Conservation (phyloP, 2,329 filamentous ascomycete genomes). For the Trichoderma cornu-damae region DNA sequence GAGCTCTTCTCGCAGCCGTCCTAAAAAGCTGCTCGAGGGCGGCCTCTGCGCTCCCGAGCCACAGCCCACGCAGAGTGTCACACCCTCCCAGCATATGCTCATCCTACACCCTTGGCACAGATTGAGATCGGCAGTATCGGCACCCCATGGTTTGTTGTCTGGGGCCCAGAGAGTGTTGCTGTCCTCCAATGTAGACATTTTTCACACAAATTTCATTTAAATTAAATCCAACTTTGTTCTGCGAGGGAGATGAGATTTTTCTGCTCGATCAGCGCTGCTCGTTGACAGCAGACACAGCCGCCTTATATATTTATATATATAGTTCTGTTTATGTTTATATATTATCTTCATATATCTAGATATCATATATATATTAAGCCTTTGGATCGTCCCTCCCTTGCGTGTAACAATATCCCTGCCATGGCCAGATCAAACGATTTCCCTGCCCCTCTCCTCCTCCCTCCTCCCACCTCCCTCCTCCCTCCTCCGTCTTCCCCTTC, state of each 20-base stretch:
- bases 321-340: too few relatives aligned
- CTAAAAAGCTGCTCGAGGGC: conserved; percentile 5
- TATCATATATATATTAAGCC: too few relatives aligned
- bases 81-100: conserved; percentile 4
- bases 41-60: not conserved
- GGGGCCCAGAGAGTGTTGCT: not conserved
- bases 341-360: too few relatives aligned
- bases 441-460: too few relatives aligned
- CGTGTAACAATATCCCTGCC: not conserved
- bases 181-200: not conserved
- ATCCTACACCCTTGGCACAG: conserved; percentile 6
- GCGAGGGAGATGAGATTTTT: not conserved
- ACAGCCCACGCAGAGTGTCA: not conserved
- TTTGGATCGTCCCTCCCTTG: not conserved
- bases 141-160: not conserved
- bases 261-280: not conserved
- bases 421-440: too few relatives aligned
- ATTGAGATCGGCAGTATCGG: not conserved
- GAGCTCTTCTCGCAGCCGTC: conserved; percentile 1
- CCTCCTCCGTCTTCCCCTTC: too few relatives aligned
- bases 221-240: not conserved
- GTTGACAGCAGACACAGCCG: not conserved
- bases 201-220: too few relatives aligned
- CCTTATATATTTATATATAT: conserved; percentile 1
- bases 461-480: too few relatives aligned